Conservation (phyloP, 129 eudicot species). For the Tanacetum coccineum region DNA sequence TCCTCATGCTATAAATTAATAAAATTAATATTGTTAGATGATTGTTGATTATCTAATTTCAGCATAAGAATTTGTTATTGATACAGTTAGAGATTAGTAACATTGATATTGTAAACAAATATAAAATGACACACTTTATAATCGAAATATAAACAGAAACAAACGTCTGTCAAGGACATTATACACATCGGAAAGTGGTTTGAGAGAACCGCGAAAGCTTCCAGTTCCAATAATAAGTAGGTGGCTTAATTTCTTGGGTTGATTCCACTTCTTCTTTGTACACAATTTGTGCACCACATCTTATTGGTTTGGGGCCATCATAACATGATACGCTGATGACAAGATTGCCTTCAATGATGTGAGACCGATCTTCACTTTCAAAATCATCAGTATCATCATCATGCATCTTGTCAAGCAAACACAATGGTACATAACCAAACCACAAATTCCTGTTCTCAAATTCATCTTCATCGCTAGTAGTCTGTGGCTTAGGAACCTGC, state of each 20-base stretch:
- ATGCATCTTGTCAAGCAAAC: not conserved
- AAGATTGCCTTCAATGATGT: slow-evolving; percentile 5
- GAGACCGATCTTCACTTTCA: not conserved
- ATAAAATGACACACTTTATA: too few relatives aligned
- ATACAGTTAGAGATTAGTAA: too few relatives aligned
- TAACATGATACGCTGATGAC: not conserved
- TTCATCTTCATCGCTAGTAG: too few relatives aligned
- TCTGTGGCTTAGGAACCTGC: not conserved
- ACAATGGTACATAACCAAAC: not conserved
- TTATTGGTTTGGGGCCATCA: not conserved
- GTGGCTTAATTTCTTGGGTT: not conserved
- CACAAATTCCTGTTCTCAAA: not conserved
- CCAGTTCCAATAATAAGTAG: not conserved
- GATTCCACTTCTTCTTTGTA: not conserved
- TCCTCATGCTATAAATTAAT: too few relatives aligned
- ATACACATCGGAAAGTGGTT: too few relatives aligned
- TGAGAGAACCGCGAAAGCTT: not conserved
- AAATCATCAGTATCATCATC: not conserved
- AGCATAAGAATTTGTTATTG: too few relatives aligned
- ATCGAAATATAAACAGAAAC: too few relatives aligned
- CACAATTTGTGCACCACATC: slow-evolving; percentile 5
- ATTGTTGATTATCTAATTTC: too few relatives aligned
- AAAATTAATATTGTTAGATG: too few relatives aligned
- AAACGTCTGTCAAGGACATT: too few relatives aligned
- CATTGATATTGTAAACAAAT: too few relatives aligned